A percentile compares a stretch with the other conserved stretches of the same genome.
These are phyloP conservation scores for Thalassiosira livingstoniorum DNA, from an alignment of 352 stramenopile species.

Conservation along the genomic window DNA sequence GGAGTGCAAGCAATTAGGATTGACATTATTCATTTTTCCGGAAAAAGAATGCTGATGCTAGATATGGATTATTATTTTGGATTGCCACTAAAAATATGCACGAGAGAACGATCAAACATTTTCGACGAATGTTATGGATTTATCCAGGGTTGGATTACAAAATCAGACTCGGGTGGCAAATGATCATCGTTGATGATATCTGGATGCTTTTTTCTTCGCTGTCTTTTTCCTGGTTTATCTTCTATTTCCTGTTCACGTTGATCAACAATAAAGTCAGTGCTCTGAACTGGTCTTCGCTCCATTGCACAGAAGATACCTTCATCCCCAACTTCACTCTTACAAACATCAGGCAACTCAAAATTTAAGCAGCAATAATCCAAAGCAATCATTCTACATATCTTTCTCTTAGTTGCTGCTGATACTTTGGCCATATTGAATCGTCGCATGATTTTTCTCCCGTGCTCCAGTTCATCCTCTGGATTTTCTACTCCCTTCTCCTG, in stretches of 20 bases:
- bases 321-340: slow-evolving; percentile 20
- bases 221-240: too few relatives aligned
- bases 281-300: slow-evolving; percentile 10
- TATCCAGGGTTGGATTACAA: slow-evolving; percentile 36
- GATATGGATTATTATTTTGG: too few relatives aligned
- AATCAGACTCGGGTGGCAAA: slow-evolving; percentile 8
- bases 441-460: slow-evolving; percentile 53
- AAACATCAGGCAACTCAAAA: slow-evolving; percentile 57
- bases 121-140: slow-evolving; percentile 20
- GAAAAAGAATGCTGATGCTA: too few relatives aligned
- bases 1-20: too few relatives aligned
- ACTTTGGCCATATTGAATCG: slow-evolving; percentile 55
- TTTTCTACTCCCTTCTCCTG: slow-evolving; percentile 43
- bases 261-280: too few relatives aligned
- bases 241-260: too few relatives aligned
- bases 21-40: too few relatives aligned
- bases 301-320: slow-evolving; percentile 40
- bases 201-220: too few relatives aligned
- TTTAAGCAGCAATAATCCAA: slow-evolving; percentile 72
- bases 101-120: background rate
- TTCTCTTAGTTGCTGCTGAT: slow-evolving; percentile 45
- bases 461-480: slow-evolving; percentile 39
- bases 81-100: too few relatives aligned
- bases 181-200: slow-evolving; percentile 7
- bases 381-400: slow-evolving; percentile 52